Conservation (phyloP, 1,284 basidiomycete species). For the Cryptococcus floricola region DNA sequence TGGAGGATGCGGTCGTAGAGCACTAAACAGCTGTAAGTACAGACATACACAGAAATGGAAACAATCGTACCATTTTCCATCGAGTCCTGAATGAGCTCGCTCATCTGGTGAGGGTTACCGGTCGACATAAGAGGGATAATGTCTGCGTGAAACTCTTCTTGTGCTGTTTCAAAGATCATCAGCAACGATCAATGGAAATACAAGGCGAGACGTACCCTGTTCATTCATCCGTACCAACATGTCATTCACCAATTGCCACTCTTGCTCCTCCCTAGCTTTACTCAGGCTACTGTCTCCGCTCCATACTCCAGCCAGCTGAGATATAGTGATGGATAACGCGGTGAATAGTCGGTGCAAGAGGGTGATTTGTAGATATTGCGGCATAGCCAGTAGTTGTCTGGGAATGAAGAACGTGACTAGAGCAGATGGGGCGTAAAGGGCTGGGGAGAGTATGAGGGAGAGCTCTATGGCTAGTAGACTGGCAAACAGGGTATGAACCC, state of each 20-base stretch:
- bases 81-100: slow-evolving; percentile 11
- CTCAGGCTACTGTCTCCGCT: background rate
- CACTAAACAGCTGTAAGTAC: slow-evolving; percentile 12
- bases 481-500: slow-evolving; percentile 68
- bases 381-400: slow-evolving; percentile 1
- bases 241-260: slow-evolving; percentile 2
- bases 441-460: slow-evolving; percentile 30
- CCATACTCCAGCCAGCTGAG: slow-evolving; percentile 40
- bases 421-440: slow-evolving; percentile 4
- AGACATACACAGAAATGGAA: background rate
- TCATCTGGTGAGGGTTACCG: slow-evolving; percentile 7
- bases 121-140: slow-evolving; percentile 23
- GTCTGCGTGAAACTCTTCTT: slow-evolving; percentile 13
- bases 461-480: slow-evolving; percentile 55
- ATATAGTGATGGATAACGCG: slow-evolving; percentile 29
- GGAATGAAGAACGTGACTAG: slow-evolving; percentile 6
- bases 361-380: slow-evolving; percentile 31
- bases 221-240: slow-evolving; percentile 15
- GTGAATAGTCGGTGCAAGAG: slow-evolving; percentile 32
- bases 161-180: background rate
- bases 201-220: slow-evolving; percentile 18
- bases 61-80: slow-evolving; percentile 27
- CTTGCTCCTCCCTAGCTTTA: slow-evolving; percentile 4
- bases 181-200: slow-evolving; percentile 2
- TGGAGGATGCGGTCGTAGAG: slow-evolving; percentile 23